phyloP scores from a whole-genome alignment of 495 filamentous ascomycete species.

The Aspergillus heteromorphus region DNA sequence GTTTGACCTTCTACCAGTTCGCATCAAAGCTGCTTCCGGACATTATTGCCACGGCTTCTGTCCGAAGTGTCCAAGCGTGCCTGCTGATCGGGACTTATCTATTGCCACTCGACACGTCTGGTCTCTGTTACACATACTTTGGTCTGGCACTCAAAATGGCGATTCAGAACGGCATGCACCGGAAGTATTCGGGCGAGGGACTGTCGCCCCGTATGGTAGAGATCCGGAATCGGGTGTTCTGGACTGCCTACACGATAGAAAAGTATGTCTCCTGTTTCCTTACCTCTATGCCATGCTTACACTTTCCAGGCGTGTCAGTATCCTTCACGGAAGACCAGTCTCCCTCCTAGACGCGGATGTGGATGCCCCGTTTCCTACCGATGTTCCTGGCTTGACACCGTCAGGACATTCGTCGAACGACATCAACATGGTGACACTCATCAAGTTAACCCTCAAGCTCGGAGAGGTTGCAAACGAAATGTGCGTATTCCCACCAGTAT shows the following conservation, averaged over 20 bases:
- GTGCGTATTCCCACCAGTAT: constrained; percentile 18
- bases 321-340: constrained; percentile 44
- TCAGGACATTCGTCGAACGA: constrained; percentile 35
- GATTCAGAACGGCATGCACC: constrained; percentile 52
- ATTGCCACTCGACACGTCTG: constrained; percentile 45
- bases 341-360: constrained; percentile 42
- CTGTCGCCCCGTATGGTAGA: constrained; percentile 39
- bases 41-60: constrained; percentile 48
- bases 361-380: constrained; percentile 41
- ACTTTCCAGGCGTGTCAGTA: constrained; percentile 29
- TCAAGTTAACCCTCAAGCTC: constrained; percentile 42
- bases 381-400: constrained; percentile 37
- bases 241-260: constrained; percentile 49
- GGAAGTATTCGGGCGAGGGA: constrained; percentile 42
- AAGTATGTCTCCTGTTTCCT: constrained; percentile 23
- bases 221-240: constrained; percentile 46
- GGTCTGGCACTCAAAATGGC: constrained; percentile 46
- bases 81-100: constrained; percentile 46
- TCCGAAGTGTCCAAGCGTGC: constrained; percentile 49
- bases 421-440: constrained; percentile 43
- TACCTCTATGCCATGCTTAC: constrained; percentile 12
- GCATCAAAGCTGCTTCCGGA: constrained; percentile 47
- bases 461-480: constrained; percentile 43
- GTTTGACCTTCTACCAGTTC: constrained; percentile 48
- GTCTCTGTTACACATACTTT: constrained; percentile 48